A percentile compares a stretch with the other conserved stretches of the same genome.
Evolutionary conservation across 2,329 filamentous ascomycete species (phyloP).

Genomic region (Cyphellophora europaea): DNA sequence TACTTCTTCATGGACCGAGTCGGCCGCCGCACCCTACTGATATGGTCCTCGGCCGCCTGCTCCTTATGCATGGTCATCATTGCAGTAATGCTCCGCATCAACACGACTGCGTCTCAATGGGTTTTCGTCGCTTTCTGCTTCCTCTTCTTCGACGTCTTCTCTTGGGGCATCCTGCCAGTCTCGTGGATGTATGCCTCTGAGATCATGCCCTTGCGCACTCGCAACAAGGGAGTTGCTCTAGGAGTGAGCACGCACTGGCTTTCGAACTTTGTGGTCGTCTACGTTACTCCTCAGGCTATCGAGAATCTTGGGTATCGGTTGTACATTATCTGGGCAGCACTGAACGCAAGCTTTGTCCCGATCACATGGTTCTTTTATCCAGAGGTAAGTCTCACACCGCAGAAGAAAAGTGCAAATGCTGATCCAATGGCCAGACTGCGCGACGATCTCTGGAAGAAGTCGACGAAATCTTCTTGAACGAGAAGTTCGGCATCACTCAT

Average conservation of each 20-base stretch:
- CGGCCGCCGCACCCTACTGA: constrained; percentile 59
- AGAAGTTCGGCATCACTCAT: no score
- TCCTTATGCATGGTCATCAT: constrained; percentile 57
- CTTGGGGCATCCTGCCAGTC: background rate
- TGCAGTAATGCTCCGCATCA: constrained; percentile 24
- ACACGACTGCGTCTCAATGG: constrained; percentile 23
- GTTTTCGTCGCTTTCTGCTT: constrained; percentile 39
- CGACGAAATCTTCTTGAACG: background rate
- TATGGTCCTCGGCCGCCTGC: constrained; percentile 59
- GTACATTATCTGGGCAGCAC: constrained; percentile 13
- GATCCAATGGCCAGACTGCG: no score
- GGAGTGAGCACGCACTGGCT: background rate
- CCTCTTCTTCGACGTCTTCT: constrained; percentile 40
- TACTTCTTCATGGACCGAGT: constrained; percentile 42
- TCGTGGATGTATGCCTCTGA: background rate
- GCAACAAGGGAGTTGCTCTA: background rate
- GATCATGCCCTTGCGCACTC: background rate
- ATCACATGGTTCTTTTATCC: constrained; percentile 52
- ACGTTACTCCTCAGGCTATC: background rate
- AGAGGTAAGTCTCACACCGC: constrained; percentile 29
- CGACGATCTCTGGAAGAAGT: background rate
- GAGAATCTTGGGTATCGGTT: constrained; percentile 26
- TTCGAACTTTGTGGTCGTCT: background rate
- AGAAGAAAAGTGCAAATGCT: no score
- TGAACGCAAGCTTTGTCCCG: constrained; percentile 45